A percentile compares a stretch with the other conserved stretches of the same genome.
Evolutionary conservation across 192 early-diverging fungal genomes (phyloP).

Genomic region (Backusella westeae): DNA sequence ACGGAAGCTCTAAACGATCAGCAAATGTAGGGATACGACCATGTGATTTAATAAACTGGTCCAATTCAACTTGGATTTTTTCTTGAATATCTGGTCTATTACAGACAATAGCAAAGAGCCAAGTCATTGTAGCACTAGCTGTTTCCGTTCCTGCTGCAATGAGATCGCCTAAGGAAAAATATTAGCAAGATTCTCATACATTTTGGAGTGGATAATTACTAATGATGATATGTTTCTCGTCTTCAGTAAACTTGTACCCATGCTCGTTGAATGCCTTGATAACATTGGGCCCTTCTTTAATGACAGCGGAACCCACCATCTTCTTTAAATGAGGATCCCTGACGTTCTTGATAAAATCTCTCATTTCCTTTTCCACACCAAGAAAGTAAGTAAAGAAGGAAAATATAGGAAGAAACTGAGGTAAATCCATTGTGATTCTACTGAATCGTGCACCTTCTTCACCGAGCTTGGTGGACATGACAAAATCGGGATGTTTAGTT

Average conservation of each 20-base stretch:
- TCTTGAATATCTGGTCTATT: conserved; percentile 21
- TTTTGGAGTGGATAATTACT: not conserved
- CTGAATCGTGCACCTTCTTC: not conserved
- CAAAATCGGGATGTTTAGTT: not conserved
- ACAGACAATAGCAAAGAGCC: conserved; percentile 2
- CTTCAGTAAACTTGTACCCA: not conserved
- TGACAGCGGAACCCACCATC: not conserved
- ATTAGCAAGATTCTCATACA: not conserved
- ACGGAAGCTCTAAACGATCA: conserved; percentile 15
- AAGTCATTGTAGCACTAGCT: not conserved
- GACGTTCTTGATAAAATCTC: not conserved
- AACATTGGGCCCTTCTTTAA: not conserved
- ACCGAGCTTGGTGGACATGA: not conserved
- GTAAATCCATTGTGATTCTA: not conserved
- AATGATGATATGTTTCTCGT: not conserved
- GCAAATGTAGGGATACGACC: not conserved
- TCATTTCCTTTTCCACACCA: not conserved
- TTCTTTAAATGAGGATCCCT: not conserved
- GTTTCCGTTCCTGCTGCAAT: not conserved
- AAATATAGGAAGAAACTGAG: not conserved
- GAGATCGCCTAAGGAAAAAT: not conserved
- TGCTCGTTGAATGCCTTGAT: not conserved
- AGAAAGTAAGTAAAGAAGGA: not conserved
- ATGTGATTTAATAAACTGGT: not conserved
- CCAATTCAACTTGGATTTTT: conserved; percentile 16